Evolutionary conservation across 31 red algal species (phyloP).

Genomic region (Asparagopsis taxiformis): DNA sequence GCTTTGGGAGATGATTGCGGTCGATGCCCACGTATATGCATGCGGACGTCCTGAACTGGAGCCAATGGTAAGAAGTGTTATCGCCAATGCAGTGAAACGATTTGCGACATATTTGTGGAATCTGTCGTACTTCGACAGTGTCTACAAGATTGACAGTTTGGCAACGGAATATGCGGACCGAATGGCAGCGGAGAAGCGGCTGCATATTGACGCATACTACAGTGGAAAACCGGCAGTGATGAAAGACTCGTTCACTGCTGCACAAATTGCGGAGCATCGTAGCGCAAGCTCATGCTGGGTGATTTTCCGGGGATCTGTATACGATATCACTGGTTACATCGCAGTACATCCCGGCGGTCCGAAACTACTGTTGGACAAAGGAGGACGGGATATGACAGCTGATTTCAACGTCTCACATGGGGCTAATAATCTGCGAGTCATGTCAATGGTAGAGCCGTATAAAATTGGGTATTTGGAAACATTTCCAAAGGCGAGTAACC

Average conservation of each 20-base stretch:
- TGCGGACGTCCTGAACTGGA: conserved; percentile 24
- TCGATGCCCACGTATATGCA: conserved; percentile 12
- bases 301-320: conserved; percentile 16
- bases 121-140: not conserved
- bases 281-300: conserved; percentile 4
- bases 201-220: too few species aligned
- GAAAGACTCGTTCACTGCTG: not conserved
- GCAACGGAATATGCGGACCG: not conserved
- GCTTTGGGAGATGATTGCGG: conserved; percentile 3
- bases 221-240: not conserved
- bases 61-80: not conserved
- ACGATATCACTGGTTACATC: conserved; percentile 20
- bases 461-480: conserved; percentile 12
- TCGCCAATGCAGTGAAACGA: not conserved
- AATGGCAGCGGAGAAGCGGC: conserved; percentile 7
- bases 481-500: not conserved
- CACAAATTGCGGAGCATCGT: conserved; percentile 10
- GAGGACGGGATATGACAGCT: conserved; percentile 12
- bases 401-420: conserved; percentile 31
- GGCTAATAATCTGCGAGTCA: conserved; percentile 16
- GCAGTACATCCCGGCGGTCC: conserved; percentile 27
- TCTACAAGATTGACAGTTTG: not conserved
- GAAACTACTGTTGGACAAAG: conserved; percentile 20
- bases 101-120: not conserved
- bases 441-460: conserved; percentile 17